Conservation (phyloP, 2,329 filamentous ascomycete species). For the Microcera coccophila region DNA sequence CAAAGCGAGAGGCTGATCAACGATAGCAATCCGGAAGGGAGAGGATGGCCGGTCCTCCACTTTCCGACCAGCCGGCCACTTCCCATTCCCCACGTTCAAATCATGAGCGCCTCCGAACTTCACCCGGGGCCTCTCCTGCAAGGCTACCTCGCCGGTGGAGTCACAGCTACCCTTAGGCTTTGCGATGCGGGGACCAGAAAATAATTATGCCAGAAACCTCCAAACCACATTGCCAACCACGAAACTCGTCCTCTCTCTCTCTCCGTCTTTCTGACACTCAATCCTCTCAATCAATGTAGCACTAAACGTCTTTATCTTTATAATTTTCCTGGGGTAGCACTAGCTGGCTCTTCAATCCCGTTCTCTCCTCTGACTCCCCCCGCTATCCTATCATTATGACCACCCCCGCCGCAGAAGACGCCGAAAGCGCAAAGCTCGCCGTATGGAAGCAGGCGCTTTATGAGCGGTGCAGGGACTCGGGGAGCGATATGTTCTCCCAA, state of each 20-base stretch:
- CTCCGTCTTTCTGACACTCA: conserved; percentile 4
- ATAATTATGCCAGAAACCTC: conserved; percentile 1
- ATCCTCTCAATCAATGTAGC: conserved; percentile 27
- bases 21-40: too few species aligned
- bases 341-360: too few species aligned
- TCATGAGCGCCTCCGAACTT: not conserved
- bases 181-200: conserved; percentile 3
- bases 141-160: conserved; percentile 2
- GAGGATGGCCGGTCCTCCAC: too few species aligned
- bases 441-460: conserved; percentile 56
- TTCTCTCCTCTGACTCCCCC: too few species aligned
- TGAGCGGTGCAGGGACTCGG: conserved; percentile 50
- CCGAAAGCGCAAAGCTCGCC: conserved; percentile 41
- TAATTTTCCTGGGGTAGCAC: too few species aligned
- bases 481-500: conserved; percentile 53
- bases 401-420: conserved; percentile 29
- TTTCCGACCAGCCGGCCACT: not conserved
- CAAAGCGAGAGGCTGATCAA: too few species aligned
- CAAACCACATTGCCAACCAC: not conserved
- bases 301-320: too few species aligned
- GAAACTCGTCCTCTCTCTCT: conserved; percentile 1
- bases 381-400: conserved; percentile 26
- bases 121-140: conserved; percentile 5
- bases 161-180: not conserved
- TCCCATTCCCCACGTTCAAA: not conserved